phyloP scores from a whole-genome alignment of 2,329 filamentous ascomycete genomes.

The Cladorrhinum sp. region DNA sequence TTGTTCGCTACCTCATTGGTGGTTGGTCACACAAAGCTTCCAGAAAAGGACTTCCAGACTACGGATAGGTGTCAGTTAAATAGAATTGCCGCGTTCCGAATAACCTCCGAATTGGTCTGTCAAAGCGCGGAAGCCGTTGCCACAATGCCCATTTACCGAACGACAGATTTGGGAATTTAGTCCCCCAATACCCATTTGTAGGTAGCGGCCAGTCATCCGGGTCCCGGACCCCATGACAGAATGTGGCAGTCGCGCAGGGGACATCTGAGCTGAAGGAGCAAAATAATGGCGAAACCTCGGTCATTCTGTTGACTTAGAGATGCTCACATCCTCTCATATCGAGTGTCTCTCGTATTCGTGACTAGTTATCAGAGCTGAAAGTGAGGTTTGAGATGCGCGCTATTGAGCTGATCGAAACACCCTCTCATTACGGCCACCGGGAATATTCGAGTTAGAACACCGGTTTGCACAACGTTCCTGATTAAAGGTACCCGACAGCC shows the following conservation, averaged over 20 bases:
- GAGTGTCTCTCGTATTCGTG: not conserved
- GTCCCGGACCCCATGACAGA: not conserved
- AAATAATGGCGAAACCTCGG: not conserved
- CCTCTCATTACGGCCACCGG: not conserved
- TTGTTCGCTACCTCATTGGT: not conserved
- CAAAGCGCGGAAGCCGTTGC: not conserved
- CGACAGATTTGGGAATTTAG: not conserved
- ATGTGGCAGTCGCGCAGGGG: not conserved
- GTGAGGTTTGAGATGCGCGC: not conserved
- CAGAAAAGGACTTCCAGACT: not conserved
- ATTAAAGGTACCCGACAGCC: constrained; percentile 1
- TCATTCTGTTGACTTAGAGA: not conserved
- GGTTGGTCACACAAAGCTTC: constrained; percentile 4
- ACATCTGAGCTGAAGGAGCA: not conserved
- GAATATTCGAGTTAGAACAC: not conserved
- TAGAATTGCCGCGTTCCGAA: not conserved
- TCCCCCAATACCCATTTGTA: not conserved
- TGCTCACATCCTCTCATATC: not conserved
- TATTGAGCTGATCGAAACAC: not conserved
- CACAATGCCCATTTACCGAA: not conserved
- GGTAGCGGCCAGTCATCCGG: not conserved
- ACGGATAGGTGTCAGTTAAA: not conserved
- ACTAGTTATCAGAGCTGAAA: not conserved
- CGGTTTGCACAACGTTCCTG: not conserved
- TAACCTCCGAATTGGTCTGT: not conserved